Conservation (phyloP, 768 basidiomycete species). For the Lactifluus echinatus region DNA sequence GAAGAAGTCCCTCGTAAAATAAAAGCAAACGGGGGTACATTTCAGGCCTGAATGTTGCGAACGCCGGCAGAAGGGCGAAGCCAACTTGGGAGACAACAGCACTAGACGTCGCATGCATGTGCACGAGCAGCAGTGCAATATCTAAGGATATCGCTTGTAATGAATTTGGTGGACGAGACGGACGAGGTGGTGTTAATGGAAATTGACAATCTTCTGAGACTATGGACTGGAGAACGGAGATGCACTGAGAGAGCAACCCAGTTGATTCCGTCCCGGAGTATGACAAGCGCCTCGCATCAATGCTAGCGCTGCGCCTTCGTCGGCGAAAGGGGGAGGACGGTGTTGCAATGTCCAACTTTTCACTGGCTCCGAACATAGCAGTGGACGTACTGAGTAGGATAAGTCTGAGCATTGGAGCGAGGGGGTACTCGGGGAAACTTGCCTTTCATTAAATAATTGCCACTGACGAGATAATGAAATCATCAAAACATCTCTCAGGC, state of each 20-base stretch:
- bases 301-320: slow-evolving; percentile 31
- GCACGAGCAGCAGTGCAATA: slow-evolving; percentile 57
- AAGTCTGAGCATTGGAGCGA: not conserved
- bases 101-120: slow-evolving; percentile 44
- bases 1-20: slow-evolving; percentile 61
- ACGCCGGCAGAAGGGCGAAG: slow-evolving; percentile 65
- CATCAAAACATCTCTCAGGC: slow-evolving; percentile 49
- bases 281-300: slow-evolving; percentile 45
- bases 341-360: not conserved
- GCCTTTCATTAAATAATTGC: slow-evolving; percentile 17
- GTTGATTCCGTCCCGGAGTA: slow-evolving; percentile 35
- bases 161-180: slow-evolving; percentile 61
- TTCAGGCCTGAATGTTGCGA: slow-evolving; percentile 53
- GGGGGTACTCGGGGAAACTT: not conserved
- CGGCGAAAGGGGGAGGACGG: slow-evolving; percentile 36
- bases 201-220: slow-evolving; percentile 68
- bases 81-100: slow-evolving; percentile 50
- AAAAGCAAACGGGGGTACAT: slow-evolving; percentile 56
- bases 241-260: slow-evolving; percentile 50
- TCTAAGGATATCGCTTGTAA: slow-evolving; percentile 68
- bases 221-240: slow-evolving; percentile 53
- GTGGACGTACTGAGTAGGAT: not conserved
- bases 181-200: slow-evolving; percentile 48
- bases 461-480: slow-evolving; percentile 14
- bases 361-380: not conserved